Evolutionary conservation across 129 eudicot species (phyloP).

Genomic region (Smallanthus sonchifolius): DNA sequence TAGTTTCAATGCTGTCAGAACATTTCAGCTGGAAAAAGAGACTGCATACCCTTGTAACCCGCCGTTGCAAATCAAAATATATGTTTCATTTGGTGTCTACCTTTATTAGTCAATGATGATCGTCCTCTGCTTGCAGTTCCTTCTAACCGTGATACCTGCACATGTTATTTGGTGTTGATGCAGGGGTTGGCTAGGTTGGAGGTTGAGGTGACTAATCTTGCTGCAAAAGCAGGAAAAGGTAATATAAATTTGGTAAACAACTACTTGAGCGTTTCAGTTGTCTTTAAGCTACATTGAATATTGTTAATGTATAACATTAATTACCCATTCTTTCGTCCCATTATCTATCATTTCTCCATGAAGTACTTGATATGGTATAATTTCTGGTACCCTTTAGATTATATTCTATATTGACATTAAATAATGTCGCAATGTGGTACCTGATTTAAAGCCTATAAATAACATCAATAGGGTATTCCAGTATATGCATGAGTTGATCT

Average conservation of each 20-base stretch:
- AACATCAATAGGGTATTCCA: background rate
- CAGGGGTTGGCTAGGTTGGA: constrained; percentile 92
- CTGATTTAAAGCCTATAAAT: background rate
- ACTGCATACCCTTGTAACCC: background rate
- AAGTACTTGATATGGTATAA: constrained; percentile 5
- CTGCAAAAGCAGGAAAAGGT: constrained; percentile 99
- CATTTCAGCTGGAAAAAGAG: background rate
- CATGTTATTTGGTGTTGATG: constrained; percentile 8
- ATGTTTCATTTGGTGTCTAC: background rate
- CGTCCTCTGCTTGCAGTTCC: background rate
- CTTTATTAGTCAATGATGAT: background rate
- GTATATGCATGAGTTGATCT: constrained; percentile 7
- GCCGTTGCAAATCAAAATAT: background rate
- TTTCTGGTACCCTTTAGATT: background rate
- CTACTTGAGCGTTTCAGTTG: background rate
- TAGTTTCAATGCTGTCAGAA: background rate
- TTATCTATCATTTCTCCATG: background rate
- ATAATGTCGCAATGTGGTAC: constrained; percentile 2
- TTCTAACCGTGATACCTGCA: constrained; percentile 1
- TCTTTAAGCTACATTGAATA: constrained; percentile 7
- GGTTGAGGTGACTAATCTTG: constrained; percentile 95
- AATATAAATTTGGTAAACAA: constrained; percentile 10
- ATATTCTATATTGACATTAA: background rate
- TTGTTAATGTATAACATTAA: background rate
- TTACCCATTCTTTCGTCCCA: background rate